A percentile compares a stretch with the other conserved stretches of the same genome.
Evolutionary conservation across 108 stramenopile species (phyloP).

Genomic region (Nitzschia inconspicua): DNA sequence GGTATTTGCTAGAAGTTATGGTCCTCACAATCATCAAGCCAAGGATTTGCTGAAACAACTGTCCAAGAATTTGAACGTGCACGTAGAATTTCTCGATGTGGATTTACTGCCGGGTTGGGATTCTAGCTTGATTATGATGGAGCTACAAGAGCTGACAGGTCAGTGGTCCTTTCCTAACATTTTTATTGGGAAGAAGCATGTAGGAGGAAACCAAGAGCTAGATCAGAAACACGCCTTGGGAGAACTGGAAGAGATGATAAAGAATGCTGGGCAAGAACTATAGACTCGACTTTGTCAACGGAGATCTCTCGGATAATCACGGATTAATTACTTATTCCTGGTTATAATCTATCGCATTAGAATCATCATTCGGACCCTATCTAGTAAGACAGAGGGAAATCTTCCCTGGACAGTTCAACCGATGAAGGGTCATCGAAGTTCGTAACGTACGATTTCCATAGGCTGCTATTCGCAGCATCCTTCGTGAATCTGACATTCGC

Average conservation of each 20-base stretch:
- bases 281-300: too few species aligned
- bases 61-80: conserved; percentile 5
- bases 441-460: conserved; percentile 65
- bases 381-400: conserved; percentile 53
- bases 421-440: conserved; percentile 21
- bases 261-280: conserved; percentile 12
- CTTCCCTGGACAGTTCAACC: conserved; percentile 43
- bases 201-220: conserved; percentile 27
- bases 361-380: too few species aligned
- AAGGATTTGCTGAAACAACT: conserved; percentile 11
- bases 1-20: conserved; percentile 36
- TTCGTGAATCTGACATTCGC: conserved; percentile 62
- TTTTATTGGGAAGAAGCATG: conserved; percentile 25
- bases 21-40: conserved; percentile 20
- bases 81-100: conserved; percentile 25
- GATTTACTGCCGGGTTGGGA: conserved; percentile 33
- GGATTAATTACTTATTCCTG: too few species aligned
- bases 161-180: conserved; percentile 35
- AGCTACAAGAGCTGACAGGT: conserved; percentile 22
- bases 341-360: too few species aligned
- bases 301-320: too few species aligned
- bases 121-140: conserved; percentile 17
- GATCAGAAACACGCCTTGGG: conserved; percentile 30
- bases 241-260: conserved; percentile 29
- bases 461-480: conserved; percentile 53